Evolutionary conservation across 179 eudicot genomes (phyloP), one percentile per base, ranked within the genome.

Genomic region (Sideroxylon spinosum): DNA sequence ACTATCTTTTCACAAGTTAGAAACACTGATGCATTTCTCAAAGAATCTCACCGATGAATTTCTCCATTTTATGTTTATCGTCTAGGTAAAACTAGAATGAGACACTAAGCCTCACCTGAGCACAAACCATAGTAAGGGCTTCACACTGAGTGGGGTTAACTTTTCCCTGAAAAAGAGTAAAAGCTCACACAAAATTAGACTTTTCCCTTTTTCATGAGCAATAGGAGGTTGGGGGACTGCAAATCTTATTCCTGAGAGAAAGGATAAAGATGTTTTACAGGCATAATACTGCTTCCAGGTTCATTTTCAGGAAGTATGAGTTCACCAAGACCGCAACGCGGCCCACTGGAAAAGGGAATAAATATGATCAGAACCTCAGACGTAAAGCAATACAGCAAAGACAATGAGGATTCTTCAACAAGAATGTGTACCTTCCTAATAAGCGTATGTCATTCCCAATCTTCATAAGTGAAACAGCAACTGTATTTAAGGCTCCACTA

Each of bases 201-300:
- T 17, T 10, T 37, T 66, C 37, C 44, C 32, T 32, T 25, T 25
- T 68, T 13, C 2, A 17, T n/a, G 44, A 3, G 48, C 62, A 7
- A 17, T 52, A 7, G 23, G 29, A 3, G 56, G 16, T 52, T 52
- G 56, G 56, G 56, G 56, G 16, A 9, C 10, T 52, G 14, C 16
- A 52, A 52, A 52, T 7, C 16, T 52, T 52, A 52, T 2, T 52
- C 12, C 12, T 8, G 3, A 52, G 56, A 49, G 52, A 52, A 3
- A 9, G 56, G 55, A 50, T 50, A 12, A 14, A 3, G 56, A 52
- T 52, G 12, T 52, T 52, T 6, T 94, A 96, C 98, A 83, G 99
- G 99, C 99, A 96, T 96, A 78, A 96, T 96, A 84, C 99, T 94
- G 97, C 97, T 94, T 74, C 99, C 98, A 52, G 98, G 99, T 87